Evolutionary conservation across 805 yeast species (phyloP), one percentile per base, ranked within the genome.

Genomic region (Candida vaughaniae): DNA sequence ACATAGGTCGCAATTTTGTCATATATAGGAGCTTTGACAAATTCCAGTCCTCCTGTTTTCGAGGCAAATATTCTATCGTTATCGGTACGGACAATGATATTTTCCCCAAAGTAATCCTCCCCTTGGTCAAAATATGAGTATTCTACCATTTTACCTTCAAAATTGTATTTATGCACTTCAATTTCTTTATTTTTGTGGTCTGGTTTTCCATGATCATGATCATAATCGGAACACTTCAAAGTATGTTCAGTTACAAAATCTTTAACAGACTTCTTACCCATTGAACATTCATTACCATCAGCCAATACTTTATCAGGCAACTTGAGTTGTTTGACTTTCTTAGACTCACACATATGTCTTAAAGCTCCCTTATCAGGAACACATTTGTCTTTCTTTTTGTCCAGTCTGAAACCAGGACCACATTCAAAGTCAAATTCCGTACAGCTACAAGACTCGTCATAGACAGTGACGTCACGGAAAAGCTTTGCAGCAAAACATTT

Each of bases 391-490:
- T 43, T 35, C 12, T 60, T 48, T 0, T 48, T 51, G 2, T 60
- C 50, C 9, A 47, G 36, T 30, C 43, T 50, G 47, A 64, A 66
- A 15, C 81, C 82, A 30, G 59, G 66, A 2, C 73, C 69, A 60
- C 96, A 87, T 52, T 86, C 95, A 43, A 73, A 80, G 54, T 88
- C 95, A 5, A 51, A 47, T n/a, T 63, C 71, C 0, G 77, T 59
- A 64, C 96, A 87, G 6, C 64, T 61, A 57, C 95, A 87, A 6
- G 73, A 58, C 36, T 75, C 82, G 41, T 75, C 78, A 16, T 61
- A 56, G 5, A 64, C 63, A 32, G 64, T 58, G 6, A 77, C 53
- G 46, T 77, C 80, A 16, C 65, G 66, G 46, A 61, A 76, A 12
- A 71, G 50, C 30, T 65, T 64, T 38, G 66, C 66, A 9, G 78